A percentile compares a stretch with the other conserved stretches of the same genome.
These are phyloP conservation scores for Rhynchospora tenuis DNA, from an alignment of 176 grass and related monocot genomes.

Conservation along the genomic window DNA sequence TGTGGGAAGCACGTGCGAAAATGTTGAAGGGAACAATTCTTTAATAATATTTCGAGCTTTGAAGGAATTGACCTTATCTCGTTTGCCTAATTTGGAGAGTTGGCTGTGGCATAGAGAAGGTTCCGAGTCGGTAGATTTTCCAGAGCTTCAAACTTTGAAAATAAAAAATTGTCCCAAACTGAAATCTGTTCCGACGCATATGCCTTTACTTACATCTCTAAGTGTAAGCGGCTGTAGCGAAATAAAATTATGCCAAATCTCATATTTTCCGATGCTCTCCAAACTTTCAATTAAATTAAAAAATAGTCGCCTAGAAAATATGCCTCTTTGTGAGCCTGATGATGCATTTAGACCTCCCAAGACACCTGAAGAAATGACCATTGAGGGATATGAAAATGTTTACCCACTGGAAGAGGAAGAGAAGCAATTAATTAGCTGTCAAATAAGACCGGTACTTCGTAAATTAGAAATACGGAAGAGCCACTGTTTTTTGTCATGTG, in stretches of 20 bases:
- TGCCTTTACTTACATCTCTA: not conserved
- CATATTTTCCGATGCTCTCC: not conserved
- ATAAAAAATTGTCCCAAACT: not conserved
- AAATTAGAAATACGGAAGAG: not conserved
- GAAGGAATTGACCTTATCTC: not conserved
- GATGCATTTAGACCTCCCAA: not conserved
- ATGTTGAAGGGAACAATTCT: not conserved
- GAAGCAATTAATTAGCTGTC: not conserved
- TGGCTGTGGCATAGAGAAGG: not conserved
- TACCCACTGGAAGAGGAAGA: not conserved
- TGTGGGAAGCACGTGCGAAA: not conserved
- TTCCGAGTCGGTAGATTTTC: not conserved
- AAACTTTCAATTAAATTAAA: not conserved
- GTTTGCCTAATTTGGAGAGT: not conserved
- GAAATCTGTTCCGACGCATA: not conserved
- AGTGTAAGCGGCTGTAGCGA: not conserved
- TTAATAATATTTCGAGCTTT: not conserved
- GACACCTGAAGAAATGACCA: not conserved
- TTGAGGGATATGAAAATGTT: not conserved
- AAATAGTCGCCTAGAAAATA: too few species aligned
- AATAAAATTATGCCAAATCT: not conserved
- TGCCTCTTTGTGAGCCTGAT: not conserved
- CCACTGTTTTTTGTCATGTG: not conserved
- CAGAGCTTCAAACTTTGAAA: not conserved
- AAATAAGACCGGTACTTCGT: not conserved